A percentile compares a stretch with the other conserved stretches of the same genome.
These are phyloP conservation scores for Ceratonia siliqua DNA, from an alignment of 306 rosid species.

Conservation along the genomic window DNA sequence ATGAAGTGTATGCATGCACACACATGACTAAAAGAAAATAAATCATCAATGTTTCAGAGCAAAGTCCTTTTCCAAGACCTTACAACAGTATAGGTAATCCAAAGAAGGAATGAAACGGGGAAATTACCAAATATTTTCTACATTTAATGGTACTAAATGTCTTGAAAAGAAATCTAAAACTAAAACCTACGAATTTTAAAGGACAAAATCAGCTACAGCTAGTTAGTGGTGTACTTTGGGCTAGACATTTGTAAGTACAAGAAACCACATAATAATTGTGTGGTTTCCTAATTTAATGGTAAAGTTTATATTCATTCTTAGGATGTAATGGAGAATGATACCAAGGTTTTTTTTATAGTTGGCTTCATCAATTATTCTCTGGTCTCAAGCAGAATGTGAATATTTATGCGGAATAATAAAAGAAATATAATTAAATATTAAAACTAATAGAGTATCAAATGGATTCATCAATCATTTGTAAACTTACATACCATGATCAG, in stretches of 20 bases:
- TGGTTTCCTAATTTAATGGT: too few relatives aligned
- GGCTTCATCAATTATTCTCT: neutral
- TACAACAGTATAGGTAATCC: neutral
- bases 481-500: neutral
- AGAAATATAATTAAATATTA: neutral
- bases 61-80: neutral
- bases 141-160: too few relatives aligned
- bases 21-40: neutral
- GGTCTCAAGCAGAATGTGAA: neutral
- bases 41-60: neutral
- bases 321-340: neutral
- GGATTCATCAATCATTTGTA: neutral
- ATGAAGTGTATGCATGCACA: neutral
- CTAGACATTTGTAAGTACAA: too few relatives aligned
- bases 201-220: too few relatives aligned
- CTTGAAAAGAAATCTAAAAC: too few relatives aligned
- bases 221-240: too few relatives aligned
- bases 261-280: too few relatives aligned
- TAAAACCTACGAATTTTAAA: too few relatives aligned
- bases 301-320: neutral
- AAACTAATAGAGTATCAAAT: neutral
- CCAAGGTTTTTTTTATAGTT: neutral
- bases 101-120: neutral
- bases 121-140: neutral
- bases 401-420: too few relatives aligned